phyloP scores from a whole-genome alignment of 2,329 filamentous ascomycete genomes.

The Stagonosporopsis rhizophila region DNA sequence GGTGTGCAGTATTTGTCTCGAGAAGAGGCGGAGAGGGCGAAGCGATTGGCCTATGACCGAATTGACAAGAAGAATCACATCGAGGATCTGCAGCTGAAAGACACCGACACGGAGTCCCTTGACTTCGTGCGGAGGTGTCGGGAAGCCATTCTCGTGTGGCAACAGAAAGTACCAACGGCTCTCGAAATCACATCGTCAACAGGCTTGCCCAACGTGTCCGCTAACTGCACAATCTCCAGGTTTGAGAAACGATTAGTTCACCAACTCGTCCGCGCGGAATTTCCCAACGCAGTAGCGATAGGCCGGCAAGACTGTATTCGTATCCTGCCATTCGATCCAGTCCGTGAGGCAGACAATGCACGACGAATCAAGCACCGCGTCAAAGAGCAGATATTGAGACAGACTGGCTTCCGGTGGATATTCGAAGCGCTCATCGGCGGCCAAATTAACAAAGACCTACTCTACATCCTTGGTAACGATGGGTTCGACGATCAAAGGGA shows the following conservation, averaged over 20 bases:
- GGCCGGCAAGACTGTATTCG: slow-evolving; percentile 53
- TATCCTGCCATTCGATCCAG: slow-evolving; percentile 52
- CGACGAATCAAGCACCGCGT: slow-evolving; percentile 47
- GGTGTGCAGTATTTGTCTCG: slow-evolving; percentile 70
- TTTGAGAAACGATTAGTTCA: slow-evolving; percentile 72
- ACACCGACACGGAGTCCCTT: slow-evolving; percentile 60
- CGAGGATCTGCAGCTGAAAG: slow-evolving; percentile 58
- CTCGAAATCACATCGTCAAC: slow-evolving; percentile 44
- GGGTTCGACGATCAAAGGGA: slow-evolving; percentile 43
- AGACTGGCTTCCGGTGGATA: slow-evolving; percentile 60
- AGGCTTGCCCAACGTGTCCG: slow-evolving; percentile 28
- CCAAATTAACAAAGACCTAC: slow-evolving; percentile 48
- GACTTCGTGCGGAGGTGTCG: slow-evolving; percentile 59
- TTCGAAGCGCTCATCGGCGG: slow-evolving; percentile 55
- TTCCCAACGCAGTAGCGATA: slow-evolving; percentile 55
- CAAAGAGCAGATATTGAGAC: slow-evolving; percentile 51
- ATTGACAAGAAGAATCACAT: slow-evolving; percentile 47
- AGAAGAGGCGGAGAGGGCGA: slow-evolving; percentile 61
- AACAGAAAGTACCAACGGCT: slow-evolving; percentile 25
- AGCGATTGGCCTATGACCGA: slow-evolving; percentile 54
- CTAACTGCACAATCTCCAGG: slow-evolving; percentile 37
- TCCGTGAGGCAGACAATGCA: slow-evolving; percentile 53
- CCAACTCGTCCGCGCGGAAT: slow-evolving; percentile 70
- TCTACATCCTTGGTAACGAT: slow-evolving; percentile 45
- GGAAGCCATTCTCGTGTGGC: slow-evolving; percentile 57